A percentile compares a stretch with the other conserved stretches of the same genome.
Evolutionary conservation across 2,329 filamentous ascomycete genomes (phyloP).

Genomic region (Fusarium armeniacum): DNA sequence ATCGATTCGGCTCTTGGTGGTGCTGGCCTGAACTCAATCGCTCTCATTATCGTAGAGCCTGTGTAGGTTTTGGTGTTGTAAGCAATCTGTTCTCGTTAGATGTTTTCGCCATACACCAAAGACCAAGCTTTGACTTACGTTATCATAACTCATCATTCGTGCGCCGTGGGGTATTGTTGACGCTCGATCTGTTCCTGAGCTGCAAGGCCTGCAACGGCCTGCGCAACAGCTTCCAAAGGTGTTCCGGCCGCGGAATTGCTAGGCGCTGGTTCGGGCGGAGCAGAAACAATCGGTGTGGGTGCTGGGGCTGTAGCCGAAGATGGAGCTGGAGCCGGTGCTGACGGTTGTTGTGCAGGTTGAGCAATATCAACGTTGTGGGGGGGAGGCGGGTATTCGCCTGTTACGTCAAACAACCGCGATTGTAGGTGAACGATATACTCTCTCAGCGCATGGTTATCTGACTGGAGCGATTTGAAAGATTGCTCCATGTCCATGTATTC

Average conservation of each 20-base stretch:
- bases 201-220: slow-evolving; percentile 62
- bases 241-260: slow-evolving; percentile 53
- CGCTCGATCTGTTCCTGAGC: slow-evolving; percentile 60
- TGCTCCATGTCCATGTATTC: slow-evolving; percentile 82
- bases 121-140: background rate
- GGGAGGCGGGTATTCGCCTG: slow-evolving; percentile 86
- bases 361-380: slow-evolving; percentile 82
- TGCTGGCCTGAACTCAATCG: slow-evolving; percentile 55
- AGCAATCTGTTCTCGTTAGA: slow-evolving; percentile 61
- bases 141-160: slow-evolving; percentile 17
- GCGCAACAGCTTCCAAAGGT: slow-evolving; percentile 65
- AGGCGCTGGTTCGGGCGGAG: slow-evolving; percentile 44
- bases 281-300: slow-evolving; percentile 3
- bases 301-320: slow-evolving; percentile 13
- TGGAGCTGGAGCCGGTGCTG: slow-evolving; percentile 42
- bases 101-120: slow-evolving; percentile 14
- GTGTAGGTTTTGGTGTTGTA: slow-evolving; percentile 63
- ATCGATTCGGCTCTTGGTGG: slow-evolving; percentile 54
- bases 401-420: slow-evolving; percentile 83
- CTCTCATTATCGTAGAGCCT: slow-evolving; percentile 65
- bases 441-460: slow-evolving; percentile 89
- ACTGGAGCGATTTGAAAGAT: slow-evolving; percentile 82
- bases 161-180: slow-evolving; percentile 53
- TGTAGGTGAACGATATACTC: slow-evolving; percentile 95
- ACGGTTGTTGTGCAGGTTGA: slow-evolving; percentile 48